Percentiles rank a stretch among this genome's conserved stretches.
phyloP scores from a whole-genome alignment of 345 rosid genomes.

The Camelina hispida region DNA sequence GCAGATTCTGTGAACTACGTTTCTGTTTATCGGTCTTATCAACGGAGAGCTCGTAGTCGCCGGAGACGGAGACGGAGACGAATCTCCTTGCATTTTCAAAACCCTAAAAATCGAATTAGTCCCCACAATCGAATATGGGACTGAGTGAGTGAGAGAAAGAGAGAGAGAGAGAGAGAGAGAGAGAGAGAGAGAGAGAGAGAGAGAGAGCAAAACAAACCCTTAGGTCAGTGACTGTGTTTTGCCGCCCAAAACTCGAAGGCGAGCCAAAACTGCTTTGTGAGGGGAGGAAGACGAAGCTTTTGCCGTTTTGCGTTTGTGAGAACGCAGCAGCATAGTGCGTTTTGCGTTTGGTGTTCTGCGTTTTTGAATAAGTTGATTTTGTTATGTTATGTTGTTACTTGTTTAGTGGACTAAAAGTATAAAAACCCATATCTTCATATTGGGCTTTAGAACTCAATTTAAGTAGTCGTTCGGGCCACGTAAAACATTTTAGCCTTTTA shows the following conservation, averaged over 20 bases:
- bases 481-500: neutral
- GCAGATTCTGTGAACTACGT: slow-evolving; percentile 81
- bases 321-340: neutral
- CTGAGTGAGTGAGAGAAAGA: neutral
- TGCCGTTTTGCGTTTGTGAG: neutral
- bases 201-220: no score
- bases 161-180: no score
- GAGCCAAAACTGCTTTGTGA: neutral
- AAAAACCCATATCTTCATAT: neutral
- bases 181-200: no score
- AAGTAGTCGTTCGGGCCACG: slow-evolving; percentile 5
- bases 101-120: slow-evolving; percentile 18
- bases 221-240: no score
- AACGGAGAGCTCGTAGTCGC: slow-evolving; percentile 42
- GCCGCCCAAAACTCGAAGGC: no score
- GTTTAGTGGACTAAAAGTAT: neutral
- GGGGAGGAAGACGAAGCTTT: neutral
- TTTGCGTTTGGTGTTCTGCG: neutral
- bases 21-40: slow-evolving; percentile 76
- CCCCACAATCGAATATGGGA: slow-evolving; percentile 9
- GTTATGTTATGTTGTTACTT: neutral
- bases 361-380: neutral
- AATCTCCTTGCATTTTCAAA: slow-evolving; percentile 45
- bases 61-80: slow-evolving; percentile 35
- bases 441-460: neutral